phyloP scores from a whole-genome alignment of 2,329 filamentous ascomycete genomes.

The Ophiostoma sp. region DNA sequence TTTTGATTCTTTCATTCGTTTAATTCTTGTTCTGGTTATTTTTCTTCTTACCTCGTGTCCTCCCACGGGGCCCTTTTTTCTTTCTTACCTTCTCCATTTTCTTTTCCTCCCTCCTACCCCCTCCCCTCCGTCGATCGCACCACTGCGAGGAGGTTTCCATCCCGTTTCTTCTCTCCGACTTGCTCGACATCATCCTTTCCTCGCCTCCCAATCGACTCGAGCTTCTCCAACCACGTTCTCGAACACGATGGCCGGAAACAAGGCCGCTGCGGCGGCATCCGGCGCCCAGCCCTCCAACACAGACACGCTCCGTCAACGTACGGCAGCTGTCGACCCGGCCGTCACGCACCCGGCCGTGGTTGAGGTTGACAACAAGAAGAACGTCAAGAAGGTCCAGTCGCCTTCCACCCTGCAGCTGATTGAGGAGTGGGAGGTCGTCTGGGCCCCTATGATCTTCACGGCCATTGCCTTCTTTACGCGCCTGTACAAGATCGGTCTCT shows the following conservation, averaged over 20 bases:
- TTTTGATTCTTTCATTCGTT: slow-evolving; percentile 20
- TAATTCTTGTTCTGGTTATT: slow-evolving; percentile 4
- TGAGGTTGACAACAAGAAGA: slow-evolving; percentile 62
- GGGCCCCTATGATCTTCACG: slow-evolving; percentile 63
- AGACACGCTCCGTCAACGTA: slow-evolving; percentile 58
- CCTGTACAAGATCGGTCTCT: slow-evolving; percentile 68
- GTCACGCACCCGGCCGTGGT: slow-evolving; percentile 38
- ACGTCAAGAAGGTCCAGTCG: slow-evolving; percentile 54
- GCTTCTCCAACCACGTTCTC: not conserved
- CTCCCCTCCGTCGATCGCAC: slow-evolving; percentile 15
- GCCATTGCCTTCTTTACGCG: slow-evolving; percentile 65
- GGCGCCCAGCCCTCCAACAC: slow-evolving; percentile 60
- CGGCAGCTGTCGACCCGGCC: slow-evolving; percentile 44
- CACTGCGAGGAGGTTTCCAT: not conserved
- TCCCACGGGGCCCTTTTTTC: slow-evolving; percentile 14
- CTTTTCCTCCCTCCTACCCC: not conserved
- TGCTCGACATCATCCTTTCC: not conserved
- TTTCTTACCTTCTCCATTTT: slow-evolving; percentile 11
- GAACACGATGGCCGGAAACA: slow-evolving; percentile 53
- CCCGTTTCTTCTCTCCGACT: not conserved
- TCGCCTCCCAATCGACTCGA: not conserved
- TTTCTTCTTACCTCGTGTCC: slow-evolving; percentile 8
- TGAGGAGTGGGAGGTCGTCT: slow-evolving; percentile 62
- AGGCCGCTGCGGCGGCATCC: slow-evolving; percentile 58
- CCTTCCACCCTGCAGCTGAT: slow-evolving; percentile 63